A percentile compares a stretch with the other conserved stretches of the same genome.
Conservation (phyloP, 179 eudicot genomes). For the Actinidia chinensis region DNA sequence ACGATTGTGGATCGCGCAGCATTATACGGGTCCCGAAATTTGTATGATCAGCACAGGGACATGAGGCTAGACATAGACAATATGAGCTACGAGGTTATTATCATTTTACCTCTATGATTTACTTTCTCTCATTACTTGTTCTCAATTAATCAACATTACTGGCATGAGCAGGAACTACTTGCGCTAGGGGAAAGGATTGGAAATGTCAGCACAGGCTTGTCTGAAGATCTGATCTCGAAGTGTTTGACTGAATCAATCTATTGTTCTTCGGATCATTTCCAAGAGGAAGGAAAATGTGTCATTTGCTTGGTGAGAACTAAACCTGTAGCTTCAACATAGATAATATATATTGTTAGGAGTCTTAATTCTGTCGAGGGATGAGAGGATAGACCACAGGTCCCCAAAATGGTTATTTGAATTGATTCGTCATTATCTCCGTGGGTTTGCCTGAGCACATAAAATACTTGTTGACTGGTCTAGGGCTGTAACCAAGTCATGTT, state of each 20-base stretch:
- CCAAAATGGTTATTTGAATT: neutral
- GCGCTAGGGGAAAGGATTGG: slow-evolving; percentile 87
- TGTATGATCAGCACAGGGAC: slow-evolving; percentile 50
- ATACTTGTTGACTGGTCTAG: too few relatives aligned
- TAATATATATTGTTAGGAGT: neutral
- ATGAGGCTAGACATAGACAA: slow-evolving; percentile 57
- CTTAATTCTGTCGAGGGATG: neutral
- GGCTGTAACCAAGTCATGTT: neutral
- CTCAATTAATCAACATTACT: slow-evolving; percentile 8
- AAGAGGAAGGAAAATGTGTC: slow-evolving; percentile 67
- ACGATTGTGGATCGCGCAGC: slow-evolving; percentile 58
- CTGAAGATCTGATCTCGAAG: slow-evolving; percentile 54
- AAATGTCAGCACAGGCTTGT: slow-evolving; percentile 70
- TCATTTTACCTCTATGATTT: neutral
- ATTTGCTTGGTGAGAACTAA: slow-evolving; percentile 68
- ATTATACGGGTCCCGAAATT: slow-evolving; percentile 55
- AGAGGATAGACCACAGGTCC: neutral
- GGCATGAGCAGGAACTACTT: slow-evolving; percentile 64
- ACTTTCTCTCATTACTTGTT: slow-evolving; percentile 5
- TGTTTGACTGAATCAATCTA: slow-evolving; percentile 67
- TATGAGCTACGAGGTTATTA: slow-evolving; percentile 74
- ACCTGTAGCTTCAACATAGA: neutral
- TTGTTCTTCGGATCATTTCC: slow-evolving; percentile 57
- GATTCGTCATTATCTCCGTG: neutral
- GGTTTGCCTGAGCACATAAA: neutral